These are phyloP conservation scores for Cladosporium phlei DNA, from an alignment of 2,329 filamentous ascomycete species.

Conservation along the genomic window DNA sequence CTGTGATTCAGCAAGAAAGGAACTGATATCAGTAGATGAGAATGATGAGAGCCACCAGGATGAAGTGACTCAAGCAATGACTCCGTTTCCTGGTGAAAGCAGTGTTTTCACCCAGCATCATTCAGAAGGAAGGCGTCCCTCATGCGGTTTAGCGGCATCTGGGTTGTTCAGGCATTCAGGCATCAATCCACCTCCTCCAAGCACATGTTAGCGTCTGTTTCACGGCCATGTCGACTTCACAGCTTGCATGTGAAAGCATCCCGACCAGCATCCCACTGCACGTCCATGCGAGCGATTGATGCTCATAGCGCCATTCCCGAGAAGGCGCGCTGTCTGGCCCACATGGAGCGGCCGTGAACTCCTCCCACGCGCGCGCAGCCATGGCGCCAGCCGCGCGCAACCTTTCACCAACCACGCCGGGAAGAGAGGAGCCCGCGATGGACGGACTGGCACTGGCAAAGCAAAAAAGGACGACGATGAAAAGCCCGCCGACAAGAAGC, in stretches of 20 bases:
- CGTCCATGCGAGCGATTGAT: constrained; percentile 21
- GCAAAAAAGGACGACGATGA: neutral
- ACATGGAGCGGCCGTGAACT: constrained; percentile 12
- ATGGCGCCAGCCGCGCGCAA: constrained; percentile 9
- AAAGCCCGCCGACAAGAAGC: constrained; percentile 20
- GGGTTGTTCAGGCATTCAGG: too few species aligned
- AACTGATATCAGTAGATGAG: neutral
- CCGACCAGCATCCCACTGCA: too few species aligned
- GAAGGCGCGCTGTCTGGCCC: constrained; percentile 12
- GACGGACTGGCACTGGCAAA: neutral
- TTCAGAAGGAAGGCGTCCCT: constrained; percentile 3
- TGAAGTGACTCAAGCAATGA: too few species aligned
- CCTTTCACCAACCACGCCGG: neutral
- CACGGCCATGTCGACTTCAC: too few species aligned
- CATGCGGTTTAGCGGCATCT: constrained; percentile 1
- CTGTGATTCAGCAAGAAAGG: too few species aligned
- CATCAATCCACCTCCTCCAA: too few species aligned
- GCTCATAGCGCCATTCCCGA: constrained; percentile 18
- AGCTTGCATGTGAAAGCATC: too few species aligned
- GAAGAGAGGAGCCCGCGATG: neutral
- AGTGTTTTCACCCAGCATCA: too few species aligned
- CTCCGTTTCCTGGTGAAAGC: too few species aligned
- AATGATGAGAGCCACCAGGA: neutral
- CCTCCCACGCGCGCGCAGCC: constrained; percentile 9
- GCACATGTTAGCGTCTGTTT: too few species aligned